phyloP scores from a whole-genome alignment of 2,329 filamentous ascomycete genomes.

The Lizonia empirigonia region DNA sequence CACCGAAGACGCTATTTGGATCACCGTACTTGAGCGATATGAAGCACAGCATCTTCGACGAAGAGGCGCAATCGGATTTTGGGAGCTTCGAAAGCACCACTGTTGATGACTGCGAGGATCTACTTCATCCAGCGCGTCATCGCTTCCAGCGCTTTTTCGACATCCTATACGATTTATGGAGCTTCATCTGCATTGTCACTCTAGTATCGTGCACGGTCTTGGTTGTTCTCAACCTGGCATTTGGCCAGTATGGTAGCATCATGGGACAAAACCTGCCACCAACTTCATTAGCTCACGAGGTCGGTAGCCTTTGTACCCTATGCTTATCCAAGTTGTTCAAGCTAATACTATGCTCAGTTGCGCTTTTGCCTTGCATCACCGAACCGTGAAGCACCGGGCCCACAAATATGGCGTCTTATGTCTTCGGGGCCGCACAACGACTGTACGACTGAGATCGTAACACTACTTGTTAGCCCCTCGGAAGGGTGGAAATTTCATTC shows the following conservation, averaged over 20 bases:
- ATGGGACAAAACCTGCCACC: not conserved
- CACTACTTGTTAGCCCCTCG: conserved; percentile 2
- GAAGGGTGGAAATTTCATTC: conserved; percentile 21
- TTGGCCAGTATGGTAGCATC: not conserved
- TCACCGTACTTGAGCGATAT: not conserved
- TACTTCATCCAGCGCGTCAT: not conserved
- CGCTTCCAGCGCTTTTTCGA: not conserved
- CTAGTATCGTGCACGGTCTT: not conserved
- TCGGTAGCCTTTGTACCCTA: not conserved
- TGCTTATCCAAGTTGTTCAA: not conserved
- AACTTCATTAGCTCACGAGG: not conserved
- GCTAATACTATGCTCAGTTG: conserved; percentile 15
- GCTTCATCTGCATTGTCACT: not conserved
- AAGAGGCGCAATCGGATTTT: not conserved
- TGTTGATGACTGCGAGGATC: not conserved
- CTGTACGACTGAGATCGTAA: conserved; percentile 19
- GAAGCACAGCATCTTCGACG: not conserved
- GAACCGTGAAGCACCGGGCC: conserved; percentile 23
- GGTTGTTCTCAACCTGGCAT: not conserved
- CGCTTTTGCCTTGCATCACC: conserved; percentile 25
- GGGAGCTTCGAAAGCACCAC: not conserved
- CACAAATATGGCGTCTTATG: conserved; percentile 26
- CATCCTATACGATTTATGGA: not conserved
- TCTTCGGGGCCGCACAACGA: not conserved
- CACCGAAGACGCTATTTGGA: not conserved